Base-by-base conservation (phyloP, 352 stramenopile species). In the Lagenidium giganteum region DNA sequence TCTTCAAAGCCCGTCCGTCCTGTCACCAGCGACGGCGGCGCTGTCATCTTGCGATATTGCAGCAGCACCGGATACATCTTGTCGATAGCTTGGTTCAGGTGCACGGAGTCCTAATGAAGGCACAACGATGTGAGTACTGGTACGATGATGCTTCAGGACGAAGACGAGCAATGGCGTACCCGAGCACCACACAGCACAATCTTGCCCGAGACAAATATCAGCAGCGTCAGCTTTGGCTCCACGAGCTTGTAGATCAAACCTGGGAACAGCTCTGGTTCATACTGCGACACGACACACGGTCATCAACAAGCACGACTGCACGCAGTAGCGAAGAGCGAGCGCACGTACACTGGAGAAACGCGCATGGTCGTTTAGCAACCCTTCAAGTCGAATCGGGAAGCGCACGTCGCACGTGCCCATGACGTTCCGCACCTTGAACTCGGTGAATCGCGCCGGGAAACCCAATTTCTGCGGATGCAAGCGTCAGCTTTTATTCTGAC, bases 201-300 rank as follows among this genome's bases (percentile, higher is more conserved):
- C 63, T 99, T 99, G 24, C 97, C 97, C 18, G 87, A 98, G 9
- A 99, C 96, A 67, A 99, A 99, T 49, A 99, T 98, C 21, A 99
- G 59, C 18, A 99, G 65, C n/a, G 98, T 98, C n/a, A 98, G 83
- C 59, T 98, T 97, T 18, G 96, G 96, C 39, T 88, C 77, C 3
- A 97, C 65, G 63, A 99, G 85, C 34, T 96, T 86, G 77, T 99
- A 99, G 56, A 99, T 98, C 17, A 99, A 74, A 8, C 97, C 97
- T 8, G 97, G 95, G 68, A 99, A 99, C n/a, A 99, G 69, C 57
- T 99, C 97, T 0, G 97, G 97, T 54, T 99, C 97, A 64, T 99
- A 99, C 31, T 77, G 54, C 5, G n/a, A 9, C 11, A 38, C 20
- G 9, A 38, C 20, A 20, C 8, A 49, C n/a, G 32, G 11, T 42